These are phyloP conservation scores for Recurvomyces mirabilis DNA, from an alignment of 495 filamentous ascomycete species.

Conservation along the genomic window DNA sequence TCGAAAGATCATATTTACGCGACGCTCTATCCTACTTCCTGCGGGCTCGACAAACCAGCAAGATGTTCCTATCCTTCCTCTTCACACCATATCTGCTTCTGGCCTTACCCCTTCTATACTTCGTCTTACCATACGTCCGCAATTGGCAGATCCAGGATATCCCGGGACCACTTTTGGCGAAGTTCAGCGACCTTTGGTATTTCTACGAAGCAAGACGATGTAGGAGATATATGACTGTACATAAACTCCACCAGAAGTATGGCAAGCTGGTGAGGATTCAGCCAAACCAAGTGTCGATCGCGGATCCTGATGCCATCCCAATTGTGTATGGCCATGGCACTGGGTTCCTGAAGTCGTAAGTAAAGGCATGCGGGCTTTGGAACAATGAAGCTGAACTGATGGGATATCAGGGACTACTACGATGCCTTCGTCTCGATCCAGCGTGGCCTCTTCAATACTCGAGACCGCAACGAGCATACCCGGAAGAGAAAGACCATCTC, in stretches of 20 bases:
- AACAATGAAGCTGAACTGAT: slow-evolving; percentile 1
- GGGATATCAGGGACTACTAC: slow-evolving; percentile 55
- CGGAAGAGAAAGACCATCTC: slow-evolving; percentile 84
- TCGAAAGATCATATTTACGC: too few relatives aligned
- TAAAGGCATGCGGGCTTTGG: background rate
- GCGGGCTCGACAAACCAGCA: too few relatives aligned
- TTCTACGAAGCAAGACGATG: slow-evolving; percentile 56
- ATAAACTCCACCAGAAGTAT: slow-evolving; percentile 60
- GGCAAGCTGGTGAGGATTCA: slow-evolving; percentile 50
- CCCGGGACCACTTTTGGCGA: slow-evolving; percentile 56
- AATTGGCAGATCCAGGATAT: slow-evolving; percentile 52
- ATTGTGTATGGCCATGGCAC: slow-evolving; percentile 44
- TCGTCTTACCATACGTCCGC: slow-evolving; percentile 57
- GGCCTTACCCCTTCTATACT: slow-evolving; percentile 47
- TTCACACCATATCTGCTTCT: slow-evolving; percentile 48
- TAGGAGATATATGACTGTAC: slow-evolving; percentile 54
- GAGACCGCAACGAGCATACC: slow-evolving; percentile 70
- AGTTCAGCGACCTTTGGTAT: slow-evolving; percentile 72
- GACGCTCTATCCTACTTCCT: too few relatives aligned
- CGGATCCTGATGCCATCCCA: slow-evolving; percentile 47
- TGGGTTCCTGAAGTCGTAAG: slow-evolving; percentile 34
- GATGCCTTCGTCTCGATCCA: slow-evolving; percentile 84
- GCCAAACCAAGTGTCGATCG: slow-evolving; percentile 48
- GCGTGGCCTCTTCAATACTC: slow-evolving; percentile 82
- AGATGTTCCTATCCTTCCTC: slow-evolving; percentile 39